phyloP scores from a whole-genome alignment of 768 basidiomycete species.

The Asterophora lycoperdoides region DNA sequence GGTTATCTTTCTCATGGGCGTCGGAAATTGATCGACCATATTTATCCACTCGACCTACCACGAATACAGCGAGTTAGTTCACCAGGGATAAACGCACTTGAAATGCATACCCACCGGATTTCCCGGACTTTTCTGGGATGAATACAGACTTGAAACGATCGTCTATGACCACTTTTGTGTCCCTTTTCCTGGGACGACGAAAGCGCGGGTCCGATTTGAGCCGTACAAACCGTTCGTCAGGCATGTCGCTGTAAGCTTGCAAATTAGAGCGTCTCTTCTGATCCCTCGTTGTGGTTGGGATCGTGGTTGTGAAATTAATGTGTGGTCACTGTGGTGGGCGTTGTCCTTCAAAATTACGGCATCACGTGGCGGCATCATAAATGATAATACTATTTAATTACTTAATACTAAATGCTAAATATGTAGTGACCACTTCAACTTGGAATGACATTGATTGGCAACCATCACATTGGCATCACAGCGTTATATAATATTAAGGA shows the following conservation, averaged over 20 bases:
- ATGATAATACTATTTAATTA: too few relatives aligned
- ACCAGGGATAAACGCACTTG: not conserved
- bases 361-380: slow-evolving; percentile 10
- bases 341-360: too few relatives aligned
- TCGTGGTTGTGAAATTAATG: too few relatives aligned
- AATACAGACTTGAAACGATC: slow-evolving; percentile 87
- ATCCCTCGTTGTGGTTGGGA: too few relatives aligned
- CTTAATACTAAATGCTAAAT: too few relatives aligned
- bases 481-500: slow-evolving; percentile 5
- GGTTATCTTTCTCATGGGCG: slow-evolving; percentile 69
- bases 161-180: slow-evolving; percentile 83
- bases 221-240: slow-evolving; percentile 84
- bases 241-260: too few relatives aligned
- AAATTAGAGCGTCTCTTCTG: too few relatives aligned
- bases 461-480: slow-evolving; percentile 12
- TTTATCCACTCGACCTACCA: slow-evolving; percentile 74
- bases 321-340: too few relatives aligned
- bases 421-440: too few relatives aligned
- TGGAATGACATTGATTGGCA: slow-evolving; percentile 11
- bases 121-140: slow-evolving; percentile 36
- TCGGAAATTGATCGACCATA: slow-evolving; percentile 73
- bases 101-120: slow-evolving; percentile 7
- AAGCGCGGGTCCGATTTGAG: slow-evolving; percentile 93
- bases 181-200: slow-evolving; percentile 73
- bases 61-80: slow-evolving; percentile 1